A percentile compares a stretch with the other conserved stretches of the same genome.
Conservation (phyloP, 805 yeast species). For the Candida khao-thaluensis region DNA sequence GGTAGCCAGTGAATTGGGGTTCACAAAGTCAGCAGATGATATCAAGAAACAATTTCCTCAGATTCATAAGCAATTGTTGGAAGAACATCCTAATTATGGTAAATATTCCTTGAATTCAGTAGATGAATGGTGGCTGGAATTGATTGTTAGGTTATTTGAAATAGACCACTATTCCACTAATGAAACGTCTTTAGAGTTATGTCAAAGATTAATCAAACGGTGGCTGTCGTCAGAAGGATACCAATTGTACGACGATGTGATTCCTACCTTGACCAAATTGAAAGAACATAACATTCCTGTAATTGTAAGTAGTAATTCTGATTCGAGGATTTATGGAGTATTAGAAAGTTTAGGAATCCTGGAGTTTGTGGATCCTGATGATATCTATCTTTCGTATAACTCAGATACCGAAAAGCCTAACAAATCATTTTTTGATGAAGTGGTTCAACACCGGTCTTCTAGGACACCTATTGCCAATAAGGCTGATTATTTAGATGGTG, state of each 20-base stretch:
- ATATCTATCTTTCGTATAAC: conserved; percentile 56
- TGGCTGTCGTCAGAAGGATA: conserved; percentile 57
- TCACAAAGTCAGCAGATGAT: conserved; percentile 27
- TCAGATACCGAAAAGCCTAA: conserved; percentile 55
- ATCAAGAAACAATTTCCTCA: conserved; percentile 26
- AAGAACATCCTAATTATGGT: conserved; percentile 62
- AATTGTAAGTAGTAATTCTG: conserved; percentile 61
- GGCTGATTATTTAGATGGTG: conserved; percentile 18
- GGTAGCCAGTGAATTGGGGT: conserved; percentile 47
- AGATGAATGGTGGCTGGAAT: conserved; percentile 58
- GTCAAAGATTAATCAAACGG: conserved; percentile 43
- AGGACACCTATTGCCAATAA: conserved; percentile 13
- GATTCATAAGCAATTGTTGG: conserved; percentile 35
- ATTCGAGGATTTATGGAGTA: conserved; percentile 48
- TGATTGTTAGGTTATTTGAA: conserved; percentile 45
- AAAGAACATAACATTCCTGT: conserved; percentile 31
- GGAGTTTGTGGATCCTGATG: conserved; percentile 36
- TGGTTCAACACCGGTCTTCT: conserved; percentile 4
- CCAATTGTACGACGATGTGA: conserved; percentile 51
- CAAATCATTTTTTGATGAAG: conserved; percentile 41
- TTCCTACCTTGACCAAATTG: conserved; percentile 40
- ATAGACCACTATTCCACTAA: conserved; percentile 23
- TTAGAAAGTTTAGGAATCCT: conserved; percentile 47
- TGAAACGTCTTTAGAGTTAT: conserved; percentile 33
- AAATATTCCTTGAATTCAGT: conserved; percentile 29